Conservation (phyloP, 73 alveolate genomes). For the Tetrahymena malaccensis region DNA sequence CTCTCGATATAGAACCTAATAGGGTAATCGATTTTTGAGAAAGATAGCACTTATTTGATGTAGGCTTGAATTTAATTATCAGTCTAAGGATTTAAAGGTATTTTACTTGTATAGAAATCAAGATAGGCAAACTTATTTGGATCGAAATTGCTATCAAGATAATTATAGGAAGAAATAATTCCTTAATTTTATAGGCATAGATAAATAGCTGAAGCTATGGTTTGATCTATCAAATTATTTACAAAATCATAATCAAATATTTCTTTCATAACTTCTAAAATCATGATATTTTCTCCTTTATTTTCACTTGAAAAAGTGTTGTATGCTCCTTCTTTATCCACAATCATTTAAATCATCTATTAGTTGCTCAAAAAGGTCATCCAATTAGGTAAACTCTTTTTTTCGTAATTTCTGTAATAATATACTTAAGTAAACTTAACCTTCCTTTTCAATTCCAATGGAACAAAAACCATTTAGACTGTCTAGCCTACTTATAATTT, state of each 20-base stretch:
- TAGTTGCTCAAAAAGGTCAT: background rate
- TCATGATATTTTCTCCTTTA: background rate
- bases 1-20: background rate
- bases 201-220: background rate
- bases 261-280: background rate
- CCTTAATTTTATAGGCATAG: background rate
- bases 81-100: background rate
- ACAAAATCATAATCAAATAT: background rate
- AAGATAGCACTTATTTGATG: background rate
- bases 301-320: background rate
- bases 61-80: background rate
- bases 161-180: background rate
- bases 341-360: background rate
- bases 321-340: background rate
- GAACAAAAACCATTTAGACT: background rate
- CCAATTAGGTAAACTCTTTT: background rate
- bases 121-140: background rate
- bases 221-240: background rate
- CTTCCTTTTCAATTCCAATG: background rate
- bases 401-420: background rate
- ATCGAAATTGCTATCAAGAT: background rate
- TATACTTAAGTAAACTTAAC: background rate
- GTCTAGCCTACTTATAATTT: background rate
- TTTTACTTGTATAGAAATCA: background rate
- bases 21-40: background rate